Percentiles rank a stretch among this genome's conserved stretches.
Conservation (phyloP, 192 early-diverging fungal species). For the Coemansia sp. region DNA sequence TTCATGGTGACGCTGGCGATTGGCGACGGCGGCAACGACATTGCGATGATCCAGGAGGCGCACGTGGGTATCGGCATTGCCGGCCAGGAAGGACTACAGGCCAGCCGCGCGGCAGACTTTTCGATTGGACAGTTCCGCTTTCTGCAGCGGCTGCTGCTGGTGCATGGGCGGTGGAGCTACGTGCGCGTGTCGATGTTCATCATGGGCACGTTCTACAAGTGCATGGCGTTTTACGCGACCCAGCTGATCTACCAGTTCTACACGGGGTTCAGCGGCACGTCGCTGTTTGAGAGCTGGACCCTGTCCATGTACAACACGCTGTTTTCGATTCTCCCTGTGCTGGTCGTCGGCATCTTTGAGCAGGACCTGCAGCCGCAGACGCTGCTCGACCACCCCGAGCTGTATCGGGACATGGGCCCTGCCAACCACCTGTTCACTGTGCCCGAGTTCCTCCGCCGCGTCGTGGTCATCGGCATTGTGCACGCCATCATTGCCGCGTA, state of each 20-base stretch:
- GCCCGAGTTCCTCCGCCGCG: conserved; percentile 38
- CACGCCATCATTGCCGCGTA: conserved; percentile 40
- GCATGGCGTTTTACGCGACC: conserved; percentile 71
- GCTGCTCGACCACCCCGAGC: conserved; percentile 63
- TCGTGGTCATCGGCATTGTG: conserved; percentile 54
- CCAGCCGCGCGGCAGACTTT: conserved; percentile 82
- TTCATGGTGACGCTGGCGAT: conserved; percentile 69
- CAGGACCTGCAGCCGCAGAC: conserved; percentile 68
- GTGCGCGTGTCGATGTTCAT: conserved; percentile 74
- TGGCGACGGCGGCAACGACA: conserved; percentile 93
- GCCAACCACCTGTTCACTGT: conserved; percentile 48
- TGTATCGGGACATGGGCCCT: conserved; percentile 59
- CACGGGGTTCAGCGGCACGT: conserved; percentile 71
- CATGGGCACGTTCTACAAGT: conserved; percentile 87
- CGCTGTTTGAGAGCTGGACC: conserved; percentile 71
- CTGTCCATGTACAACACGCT: conserved; percentile 79
- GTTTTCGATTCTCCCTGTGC: conserved; percentile 75
- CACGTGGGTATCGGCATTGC: conserved; percentile 91
- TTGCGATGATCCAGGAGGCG: conserved; percentile 93
- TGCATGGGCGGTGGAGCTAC: conserved; percentile 89
- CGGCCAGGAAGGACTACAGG: conserved; percentile 83
- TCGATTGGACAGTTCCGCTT: conserved; percentile 89
- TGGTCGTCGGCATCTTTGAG: conserved; percentile 79
- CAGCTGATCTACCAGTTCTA: conserved; percentile 75
- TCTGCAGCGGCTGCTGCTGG: conserved; percentile 71